Evolutionary conservation across 2,329 filamentous ascomycete species (phyloP), one percentile per base, ranked within the genome.

Genomic region (Davidsoniella neocaledoniae): DNA sequence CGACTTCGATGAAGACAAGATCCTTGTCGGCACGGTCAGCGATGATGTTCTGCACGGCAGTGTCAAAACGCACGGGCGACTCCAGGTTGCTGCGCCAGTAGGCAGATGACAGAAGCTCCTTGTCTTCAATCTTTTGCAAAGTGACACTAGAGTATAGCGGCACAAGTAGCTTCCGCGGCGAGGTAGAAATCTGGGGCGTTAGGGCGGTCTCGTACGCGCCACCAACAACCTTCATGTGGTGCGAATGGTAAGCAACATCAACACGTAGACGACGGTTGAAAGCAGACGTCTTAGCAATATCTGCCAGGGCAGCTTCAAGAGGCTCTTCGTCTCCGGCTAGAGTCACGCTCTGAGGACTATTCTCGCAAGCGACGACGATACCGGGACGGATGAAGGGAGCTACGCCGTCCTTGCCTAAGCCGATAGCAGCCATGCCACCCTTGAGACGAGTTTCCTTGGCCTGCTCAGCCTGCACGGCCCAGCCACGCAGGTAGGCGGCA

Each of bases 141-240:
- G 42, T 44, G 14, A 44, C 42, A 29, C 42, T 44, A 2, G 42
- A 44, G 21, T 44, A 44, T 8, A 44, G 29, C 2, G 42, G 42
- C 7, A 44, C 42, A 33, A 14, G 10, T 14, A 44, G 42, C 63
- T 63, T n/a, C 58, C 58, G 17, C 69, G 69, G 0, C 65, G 55
- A 1, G 72, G 59, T 0, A 70, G 72, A 1, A 70, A 72, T 57
- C 70, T 67, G 58, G 71, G 72, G 25, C 61, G 50, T 52, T 37
- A 63, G 59, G 2, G 65, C 63, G 0, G 61, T 59, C 12, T 64
- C 57, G 54, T 74, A 74, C 3, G 68, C 65, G 4, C 70, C 66
- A 1, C 71, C 68, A 1, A 74, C 56, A 2, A 55, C 55, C 1
- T 50, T 49, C 62, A 65, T 64, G 41, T 64, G 62, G 26, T 61